Conservation (phyloP, 345 rosid species). For the Brassica rapa region DNA sequence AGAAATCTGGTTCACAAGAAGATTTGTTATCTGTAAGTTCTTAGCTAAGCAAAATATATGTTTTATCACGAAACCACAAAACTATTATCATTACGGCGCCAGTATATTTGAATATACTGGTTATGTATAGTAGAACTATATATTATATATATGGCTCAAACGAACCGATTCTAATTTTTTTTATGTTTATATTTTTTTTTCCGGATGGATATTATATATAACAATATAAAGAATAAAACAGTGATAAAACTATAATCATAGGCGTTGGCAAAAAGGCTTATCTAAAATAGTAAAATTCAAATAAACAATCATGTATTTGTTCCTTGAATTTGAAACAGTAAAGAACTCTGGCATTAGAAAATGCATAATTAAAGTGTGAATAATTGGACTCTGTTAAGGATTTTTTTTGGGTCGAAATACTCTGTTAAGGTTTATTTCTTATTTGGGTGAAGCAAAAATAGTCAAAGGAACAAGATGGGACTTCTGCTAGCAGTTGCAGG, state of each 20-base stretch:
- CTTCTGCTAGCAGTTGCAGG: conserved; percentile 42
- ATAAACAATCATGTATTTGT: background rate
- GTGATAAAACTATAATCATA: background rate
- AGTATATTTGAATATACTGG: background rate
- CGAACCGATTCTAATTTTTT: no score
- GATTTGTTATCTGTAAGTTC: background rate
- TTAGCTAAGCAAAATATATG: background rate
- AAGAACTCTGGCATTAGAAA: background rate
- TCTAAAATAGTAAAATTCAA: background rate
- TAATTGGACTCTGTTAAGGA: conserved; percentile 8
- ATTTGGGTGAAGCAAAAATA: background rate
- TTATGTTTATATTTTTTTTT: background rate
- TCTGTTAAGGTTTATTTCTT: background rate
- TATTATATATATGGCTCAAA: background rate
- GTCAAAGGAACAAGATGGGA: conserved; percentile 46
- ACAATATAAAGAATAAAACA: background rate
- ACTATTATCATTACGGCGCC: background rate
- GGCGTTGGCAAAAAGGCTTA: background rate
- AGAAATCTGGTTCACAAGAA: background rate
- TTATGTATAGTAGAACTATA: background rate
- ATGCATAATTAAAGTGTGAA: conserved; percentile 20
- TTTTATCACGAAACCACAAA: background rate
- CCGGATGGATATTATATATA: background rate
- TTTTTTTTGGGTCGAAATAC: no score
- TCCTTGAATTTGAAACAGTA: no score